Base-by-base conservation (phyloP, 495 filamentous ascomycete genomes). In the Aspergillus campestris region DNA sequence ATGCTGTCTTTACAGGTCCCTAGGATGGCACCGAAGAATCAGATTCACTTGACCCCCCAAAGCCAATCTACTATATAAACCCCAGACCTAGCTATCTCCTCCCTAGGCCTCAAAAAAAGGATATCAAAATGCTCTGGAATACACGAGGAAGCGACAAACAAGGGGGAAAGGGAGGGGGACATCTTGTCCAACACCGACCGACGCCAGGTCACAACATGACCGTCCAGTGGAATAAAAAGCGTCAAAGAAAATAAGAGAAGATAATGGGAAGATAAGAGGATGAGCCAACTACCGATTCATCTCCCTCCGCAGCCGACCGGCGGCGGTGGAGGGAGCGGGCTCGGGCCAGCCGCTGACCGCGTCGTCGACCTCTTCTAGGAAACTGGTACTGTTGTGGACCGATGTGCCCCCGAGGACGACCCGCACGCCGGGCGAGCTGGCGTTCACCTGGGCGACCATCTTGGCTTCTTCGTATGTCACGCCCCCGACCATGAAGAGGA, bases 391-490 rank as follows among this genome's bases (percentile, higher is more conserved):
- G 58, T 94, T 97, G 55, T 91, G 83, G 33, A 97, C 70, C 9
- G 70, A 79, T 0, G 94, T 95, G 1, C 87, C 88, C 1, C 87
- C 89, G 12, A 98, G 65, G 27, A 97, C 87, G 5, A 97, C 82
- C 45, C 92, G 72, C 1, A 96, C 74, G 1, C 94, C 92, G 0
- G 91, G 94, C 6, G 84, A 84, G 41, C 82, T 86, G 18, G 89
- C 89, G 70, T 97, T 98, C 48, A 97, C 79, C 55, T 89, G 80
- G 6, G 91, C 89, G 3, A 96, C 80, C 71, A 86, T 85, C 71
- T 94, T 95, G 3, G 94, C 90, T 64, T 98, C 92, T 62, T 97
- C 92, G 57, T 95, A 97, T 1, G 92, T 98, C 3, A 81, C 80
- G 6, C 92, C 92, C 14, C 94, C 92, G 40, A 95, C 73, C 58